Evolutionary conservation across 2,329 filamentous ascomycete species (phyloP).

Genomic region (Colletotrichum truncatum): DNA sequence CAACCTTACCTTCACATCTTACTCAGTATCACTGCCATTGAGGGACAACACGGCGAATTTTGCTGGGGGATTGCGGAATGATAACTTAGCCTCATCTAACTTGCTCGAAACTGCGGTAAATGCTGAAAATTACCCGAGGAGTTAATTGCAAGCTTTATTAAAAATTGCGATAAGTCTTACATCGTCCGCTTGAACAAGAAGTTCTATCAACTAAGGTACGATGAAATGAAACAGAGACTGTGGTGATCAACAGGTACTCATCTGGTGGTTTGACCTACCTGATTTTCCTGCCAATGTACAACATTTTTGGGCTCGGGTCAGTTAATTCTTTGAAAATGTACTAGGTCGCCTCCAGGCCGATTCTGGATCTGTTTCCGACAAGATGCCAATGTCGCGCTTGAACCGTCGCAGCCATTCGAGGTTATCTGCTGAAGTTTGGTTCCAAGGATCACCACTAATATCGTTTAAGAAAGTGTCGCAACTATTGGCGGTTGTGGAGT

Average conservation of each 20-base stretch:
- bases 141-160: too few species aligned
- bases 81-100: too few species aligned
- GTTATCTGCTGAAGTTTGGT: constrained; percentile 29
- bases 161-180: background rate
- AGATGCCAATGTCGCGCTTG: constrained; percentile 13
- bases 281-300: too few species aligned
- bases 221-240: background rate
- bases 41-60: too few species aligned
- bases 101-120: too few species aligned
- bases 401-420: constrained; percentile 24
- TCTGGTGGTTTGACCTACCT: background rate
- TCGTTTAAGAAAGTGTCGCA: background rate
- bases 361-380: background rate
- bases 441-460: constrained; percentile 24
- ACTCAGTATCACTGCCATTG: too few species aligned
- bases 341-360: too few species aligned
- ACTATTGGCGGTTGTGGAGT: too few species aligned
- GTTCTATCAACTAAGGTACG: background rate
- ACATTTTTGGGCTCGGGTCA: too few species aligned
- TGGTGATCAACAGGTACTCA: background rate
- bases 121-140: too few species aligned
- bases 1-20: too few species aligned
- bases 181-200: background rate
- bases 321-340: background rate
- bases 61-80: too few species aligned